A percentile compares a stretch with the other conserved stretches of the same genome.
phyloP scores from a whole-genome alignment of 228 moss, liverwort and hornwort genomes.

The Sphagnum fallax region DNA sequence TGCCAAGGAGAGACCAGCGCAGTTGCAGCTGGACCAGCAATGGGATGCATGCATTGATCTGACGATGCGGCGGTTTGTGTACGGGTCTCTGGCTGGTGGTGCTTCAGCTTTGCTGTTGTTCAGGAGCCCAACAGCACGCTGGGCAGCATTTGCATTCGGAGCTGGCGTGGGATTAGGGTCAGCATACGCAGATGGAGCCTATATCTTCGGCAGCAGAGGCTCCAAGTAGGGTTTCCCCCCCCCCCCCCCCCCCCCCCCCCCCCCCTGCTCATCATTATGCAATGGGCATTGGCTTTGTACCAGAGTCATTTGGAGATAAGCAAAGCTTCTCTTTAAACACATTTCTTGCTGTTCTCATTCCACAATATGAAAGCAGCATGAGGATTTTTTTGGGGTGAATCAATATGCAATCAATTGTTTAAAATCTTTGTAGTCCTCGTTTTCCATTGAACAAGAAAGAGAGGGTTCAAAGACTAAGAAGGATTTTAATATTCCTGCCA shows the following conservation, averaged over 20 bases:
- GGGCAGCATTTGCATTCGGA: slow-evolving; percentile 73
- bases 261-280: too few species aligned
- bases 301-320: too few species aligned
- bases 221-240: slow-evolving; percentile 21
- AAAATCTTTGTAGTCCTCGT: too few species aligned
- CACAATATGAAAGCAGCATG: too few species aligned
- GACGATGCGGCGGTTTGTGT: slow-evolving; percentile 73
- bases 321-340: too few species aligned
- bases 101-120: slow-evolving; percentile 63
- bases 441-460: too few species aligned
- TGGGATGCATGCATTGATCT: slow-evolving; percentile 74
- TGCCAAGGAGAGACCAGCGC: slow-evolving; percentile 30
- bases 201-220: slow-evolving; percentile 39
- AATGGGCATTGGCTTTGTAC: too few species aligned
- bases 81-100: slow-evolving; percentile 56
- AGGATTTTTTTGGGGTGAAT: too few species aligned
- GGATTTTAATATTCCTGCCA: too few species aligned
- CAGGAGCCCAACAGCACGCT: slow-evolving; percentile 57
- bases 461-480: too few species aligned
- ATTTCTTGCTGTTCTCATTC: too few species aligned
- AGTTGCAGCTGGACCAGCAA: slow-evolving; percentile 44
- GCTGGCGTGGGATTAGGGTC: slow-evolving; percentile 74
- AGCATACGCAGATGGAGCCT: slow-evolving; percentile 58
- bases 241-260: not conserved
- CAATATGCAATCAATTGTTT: too few species aligned